phyloP scores from a whole-genome alignment of 2,329 filamentous ascomycete genomes.

The Thelonectria discophora region DNA sequence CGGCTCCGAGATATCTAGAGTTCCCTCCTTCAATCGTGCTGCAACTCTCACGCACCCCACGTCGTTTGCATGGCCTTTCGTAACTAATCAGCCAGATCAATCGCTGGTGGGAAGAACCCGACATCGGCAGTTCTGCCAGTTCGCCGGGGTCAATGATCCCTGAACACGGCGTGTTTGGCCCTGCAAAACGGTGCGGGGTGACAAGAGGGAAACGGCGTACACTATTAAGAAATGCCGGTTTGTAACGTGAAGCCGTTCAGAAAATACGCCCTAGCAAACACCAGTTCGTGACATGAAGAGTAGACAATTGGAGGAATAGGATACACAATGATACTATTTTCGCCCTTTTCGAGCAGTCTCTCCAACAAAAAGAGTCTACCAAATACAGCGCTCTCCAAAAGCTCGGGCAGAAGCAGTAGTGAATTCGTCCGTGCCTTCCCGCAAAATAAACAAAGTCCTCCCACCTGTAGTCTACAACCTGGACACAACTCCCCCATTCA shows the following conservation, averaged over 20 bases:
- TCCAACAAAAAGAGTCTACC: too few relatives aligned
- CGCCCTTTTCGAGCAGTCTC: background rate
- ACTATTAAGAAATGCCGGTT: background rate
- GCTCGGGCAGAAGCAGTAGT: too few relatives aligned
- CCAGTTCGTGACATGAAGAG: background rate
- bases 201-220: background rate
- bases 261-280: background rate
- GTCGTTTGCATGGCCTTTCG: background rate
- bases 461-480: slow-evolving; percentile 12
- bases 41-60: background rate
- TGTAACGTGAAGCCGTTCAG: background rate
- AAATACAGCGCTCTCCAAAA: background rate
- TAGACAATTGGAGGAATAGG: background rate
- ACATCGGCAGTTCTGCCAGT: background rate
- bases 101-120: background rate
- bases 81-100: background rate
- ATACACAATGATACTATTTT: background rate
- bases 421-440: too few relatives aligned
- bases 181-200: background rate
- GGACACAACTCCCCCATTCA: slow-evolving; percentile 21
- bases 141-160: too few relatives aligned
- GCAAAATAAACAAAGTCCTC: background rate
- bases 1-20: slow-evolving; percentile 9
- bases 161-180: too few relatives aligned
- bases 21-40: too few relatives aligned